Evolutionary conservation across 2,329 filamentous ascomycete species (phyloP), one percentile per base, ranked within the genome.

Genomic region (Colletotrichum sp.): DNA sequence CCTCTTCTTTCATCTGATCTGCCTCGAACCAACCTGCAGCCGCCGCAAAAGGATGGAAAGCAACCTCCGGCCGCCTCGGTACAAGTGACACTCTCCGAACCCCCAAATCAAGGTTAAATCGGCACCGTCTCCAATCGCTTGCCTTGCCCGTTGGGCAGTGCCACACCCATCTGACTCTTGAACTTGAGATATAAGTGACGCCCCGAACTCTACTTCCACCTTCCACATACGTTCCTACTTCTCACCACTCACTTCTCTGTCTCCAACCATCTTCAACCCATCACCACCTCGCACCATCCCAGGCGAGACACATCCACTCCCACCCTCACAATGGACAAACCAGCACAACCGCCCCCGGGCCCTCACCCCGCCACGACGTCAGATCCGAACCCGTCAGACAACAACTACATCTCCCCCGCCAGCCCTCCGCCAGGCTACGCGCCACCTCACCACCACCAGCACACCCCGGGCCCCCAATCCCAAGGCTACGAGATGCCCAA

Each of bases 401-500:
- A 48, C 57, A 64, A 64, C 16, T 68, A 65, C 43, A 48, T 68
- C 32, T 30, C 73, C 57, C 32, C 63, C 39, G 57, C 36, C 48
- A 36, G 34, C 16, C 68, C 60, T 14, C 68, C 68, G 39, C 68
- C 68, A 9, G 68, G n/a, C 6, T 71, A 71, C 24, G 36, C 59
- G 12, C 43, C 59, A 0, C 43, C 43, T 0, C 43, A 52, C 0
- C 43, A 52, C 43, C 43, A 52, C n/a, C 39, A 43, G 39, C 48
- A 65, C 21, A 13, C 52, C 9, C 73, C 71, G 21, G 30, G 26
- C 3, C 43, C 52, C 3, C 72, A 75, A 24, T 63, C 69, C 61
- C 59, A 74, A 36, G 28, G 26, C 57, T 43, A 60, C 36, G 48
- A 61, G 59, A 68, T 69, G 70, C 74, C 70, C 6, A 75, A 75